Conservation (phyloP, 148 eudicot genomes). For the Silene uniflora region DNA sequence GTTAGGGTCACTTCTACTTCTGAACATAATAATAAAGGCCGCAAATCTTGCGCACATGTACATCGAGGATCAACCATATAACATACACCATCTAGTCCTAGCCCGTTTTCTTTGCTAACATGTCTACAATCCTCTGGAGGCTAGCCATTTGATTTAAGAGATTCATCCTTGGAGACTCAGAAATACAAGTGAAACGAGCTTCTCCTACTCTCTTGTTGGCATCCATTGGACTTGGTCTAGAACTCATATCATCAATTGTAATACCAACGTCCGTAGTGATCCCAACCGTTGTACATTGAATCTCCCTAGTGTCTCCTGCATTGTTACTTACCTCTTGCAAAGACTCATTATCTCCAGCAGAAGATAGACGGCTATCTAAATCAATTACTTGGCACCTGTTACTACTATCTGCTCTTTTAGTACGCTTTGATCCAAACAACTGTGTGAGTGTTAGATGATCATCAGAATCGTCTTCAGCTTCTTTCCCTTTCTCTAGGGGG, state of each 20-base stretch:
- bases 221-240: not conserved
- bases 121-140: conserved; percentile 20
- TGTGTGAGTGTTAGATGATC: conserved; percentile 18
- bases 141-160: conserved; percentile 15
- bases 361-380: not conserved
- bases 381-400: not conserved
- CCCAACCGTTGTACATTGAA: conserved; percentile 1
- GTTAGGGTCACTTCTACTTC: conserved; percentile 1
- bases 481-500: not conserved
- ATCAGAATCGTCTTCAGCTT: conserved; percentile 15
- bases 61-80: not conserved
- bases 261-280: not conserved
- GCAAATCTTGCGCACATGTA: not conserved
- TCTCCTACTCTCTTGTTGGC: not conserved
- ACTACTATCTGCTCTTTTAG: not conserved
- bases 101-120: not conserved
- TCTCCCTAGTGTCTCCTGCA: not conserved
- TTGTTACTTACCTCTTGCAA: not conserved
- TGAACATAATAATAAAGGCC: not conserved
- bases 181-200: not conserved
- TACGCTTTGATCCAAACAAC: not conserved
- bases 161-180: not conserved
- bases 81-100: not conserved
- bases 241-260: conserved; percentile 3
- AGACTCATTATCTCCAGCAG: conserved; percentile 3